Evolutionary conservation across 495 filamentous ascomycete species (phyloP).

Genomic region (Trichoderma orchidacearum): DNA sequence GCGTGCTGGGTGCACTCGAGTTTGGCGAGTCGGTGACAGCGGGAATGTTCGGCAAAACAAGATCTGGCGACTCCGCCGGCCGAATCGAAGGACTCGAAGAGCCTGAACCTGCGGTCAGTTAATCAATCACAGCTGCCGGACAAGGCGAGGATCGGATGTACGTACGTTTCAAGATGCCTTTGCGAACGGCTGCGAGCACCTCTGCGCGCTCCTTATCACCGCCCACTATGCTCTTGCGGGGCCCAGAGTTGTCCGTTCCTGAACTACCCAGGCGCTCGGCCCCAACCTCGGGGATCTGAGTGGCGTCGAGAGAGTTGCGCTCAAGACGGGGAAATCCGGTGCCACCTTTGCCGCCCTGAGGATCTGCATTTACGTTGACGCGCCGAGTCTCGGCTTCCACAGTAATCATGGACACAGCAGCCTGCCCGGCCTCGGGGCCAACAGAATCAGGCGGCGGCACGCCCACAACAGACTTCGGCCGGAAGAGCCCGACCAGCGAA

Average conservation of each 20-base stretch:
- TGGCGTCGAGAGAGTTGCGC: constrained; percentile 56
- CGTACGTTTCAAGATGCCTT: constrained; percentile 91
- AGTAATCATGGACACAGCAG: constrained; percentile 84
- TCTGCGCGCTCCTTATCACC: constrained; percentile 85
- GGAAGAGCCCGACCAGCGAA: constrained; percentile 87
- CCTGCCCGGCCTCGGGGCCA: constrained; percentile 53
- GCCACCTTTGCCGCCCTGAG: constrained; percentile 52
- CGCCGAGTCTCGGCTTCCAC: constrained; percentile 85
- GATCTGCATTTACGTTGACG: constrained; percentile 64
- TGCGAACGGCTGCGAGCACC: constrained; percentile 76
- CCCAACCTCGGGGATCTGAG: constrained; percentile 20
- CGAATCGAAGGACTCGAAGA: constrained; percentile 52
- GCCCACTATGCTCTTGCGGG: constrained; percentile 78
- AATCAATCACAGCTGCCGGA: not conserved
- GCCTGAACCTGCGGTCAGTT: constrained; percentile 14
- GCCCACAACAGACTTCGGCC: constrained; percentile 83
- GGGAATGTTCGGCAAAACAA: constrained; percentile 41
- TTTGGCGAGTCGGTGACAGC: constrained; percentile 59
- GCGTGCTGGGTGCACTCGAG: constrained; percentile 74
- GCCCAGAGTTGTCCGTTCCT: constrained; percentile 41
- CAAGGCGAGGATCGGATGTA: constrained; percentile 5
- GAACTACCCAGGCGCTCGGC: constrained; percentile 39
- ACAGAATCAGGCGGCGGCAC: constrained; percentile 53
- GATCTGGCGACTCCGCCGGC: constrained; percentile 38
- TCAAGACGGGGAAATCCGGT: constrained; percentile 82